These are phyloP conservation scores for Chlamydomonas asymmetrica DNA, from an alignment of 139 green algal genomes.

Conservation along the genomic window DNA sequence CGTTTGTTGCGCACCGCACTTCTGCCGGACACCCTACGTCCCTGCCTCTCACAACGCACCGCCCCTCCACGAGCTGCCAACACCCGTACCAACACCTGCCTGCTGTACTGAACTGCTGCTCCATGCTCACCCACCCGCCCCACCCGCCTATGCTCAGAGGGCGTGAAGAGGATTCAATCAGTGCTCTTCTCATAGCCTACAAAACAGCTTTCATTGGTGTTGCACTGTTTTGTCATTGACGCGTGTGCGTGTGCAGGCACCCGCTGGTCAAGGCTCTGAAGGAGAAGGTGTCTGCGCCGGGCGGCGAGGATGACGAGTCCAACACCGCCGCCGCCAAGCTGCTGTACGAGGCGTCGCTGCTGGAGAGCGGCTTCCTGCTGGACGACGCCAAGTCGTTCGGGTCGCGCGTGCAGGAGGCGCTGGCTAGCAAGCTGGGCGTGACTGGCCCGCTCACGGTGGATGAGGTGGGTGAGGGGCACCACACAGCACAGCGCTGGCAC, in stretches of 20 bases:
- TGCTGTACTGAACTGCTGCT: background rate
- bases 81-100: background rate
- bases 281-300: slow-evolving; percentile 51
- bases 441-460: slow-evolving; percentile 28
- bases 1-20: too few relatives aligned
- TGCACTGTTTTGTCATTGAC: background rate
- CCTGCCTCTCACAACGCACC: too few relatives aligned
- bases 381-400: slow-evolving; percentile 64
- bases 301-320: slow-evolving; percentile 44
- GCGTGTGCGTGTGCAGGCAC: slow-evolving; percentile 53
- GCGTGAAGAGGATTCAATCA: too few relatives aligned
- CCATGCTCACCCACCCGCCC: background rate
- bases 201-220: too few relatives aligned
- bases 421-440: slow-evolving; percentile 29
- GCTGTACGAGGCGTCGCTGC: slow-evolving; percentile 90
- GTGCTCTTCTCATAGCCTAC: too few relatives aligned
- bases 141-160: too few relatives aligned
- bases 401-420: slow-evolving; percentile 6
- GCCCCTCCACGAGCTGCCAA: background rate
- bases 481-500: too few relatives aligned
- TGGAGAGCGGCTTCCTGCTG: slow-evolving; percentile 88
- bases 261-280: slow-evolving; percentile 87
- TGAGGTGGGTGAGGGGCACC: slow-evolving; percentile 13
- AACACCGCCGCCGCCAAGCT: slow-evolving; percentile 58
- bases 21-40: too few relatives aligned